Base-by-base conservation (phyloP, 352 stramenopile genomes). In the Pythium graminicola region DNA sequence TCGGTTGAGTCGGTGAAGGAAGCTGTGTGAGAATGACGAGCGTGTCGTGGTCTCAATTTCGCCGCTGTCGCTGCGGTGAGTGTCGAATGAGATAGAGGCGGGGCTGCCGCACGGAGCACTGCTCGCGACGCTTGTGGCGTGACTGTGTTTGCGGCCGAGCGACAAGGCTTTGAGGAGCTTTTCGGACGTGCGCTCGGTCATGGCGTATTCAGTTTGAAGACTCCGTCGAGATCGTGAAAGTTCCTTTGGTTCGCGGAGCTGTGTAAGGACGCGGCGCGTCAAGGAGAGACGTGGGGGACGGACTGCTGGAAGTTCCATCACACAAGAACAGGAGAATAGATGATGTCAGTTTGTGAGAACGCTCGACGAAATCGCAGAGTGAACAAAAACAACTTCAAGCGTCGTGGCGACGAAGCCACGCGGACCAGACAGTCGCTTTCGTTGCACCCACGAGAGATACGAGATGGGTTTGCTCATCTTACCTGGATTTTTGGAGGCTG, bases 281-380 rank as follows among this genome's bases (percentile, higher is more conserved):
- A 53, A 67, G 38, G 60, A 56, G 31, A 50, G 53, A 50, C 60
- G 60, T 35, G 60, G 60, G 10, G 60, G 53, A 28, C 60, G 60
- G 38, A 62, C 60, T 14, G 60, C 60, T 47, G 60, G 60, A 16
- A 67, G 48, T 54, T 67, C 60, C 60, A 67, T 67, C n/a, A 33
- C 39, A 11, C 44, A 6, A 42, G n/a, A 47, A 17, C 13, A 22
- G 23, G 19, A 49, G 16, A 40, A 6, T n/a, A 39, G 42, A 26
- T 56, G 19, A 62, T 50, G 46, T 62, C 46, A 62, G 54, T 23
- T 32, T 2, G 13, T 60, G 27, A 9, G 35, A 11, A 16, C 32
- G 10, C 31, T 26, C 28, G 43, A 60, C 11, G 44, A 60, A 60
- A 54, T 60, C 33, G 29, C 35, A 23, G 36, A 46, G 17, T 50